Base-by-base conservation (phyloP, 768 basidiomycete genomes). In the Trametes villosa region DNA sequence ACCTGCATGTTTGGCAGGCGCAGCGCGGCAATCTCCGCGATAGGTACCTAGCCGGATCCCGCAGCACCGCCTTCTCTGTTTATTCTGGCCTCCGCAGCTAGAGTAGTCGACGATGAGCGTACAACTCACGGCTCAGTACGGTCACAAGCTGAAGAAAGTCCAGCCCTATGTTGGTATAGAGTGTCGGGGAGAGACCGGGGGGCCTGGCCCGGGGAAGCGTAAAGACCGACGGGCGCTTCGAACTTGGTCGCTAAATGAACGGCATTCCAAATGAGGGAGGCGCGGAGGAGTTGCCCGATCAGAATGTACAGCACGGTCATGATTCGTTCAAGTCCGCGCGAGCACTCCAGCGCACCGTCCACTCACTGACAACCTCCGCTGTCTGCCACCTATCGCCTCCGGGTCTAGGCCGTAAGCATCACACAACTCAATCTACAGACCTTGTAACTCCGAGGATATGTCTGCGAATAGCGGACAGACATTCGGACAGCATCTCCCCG, bases 401-500 rank as follows among this genome's bases (percentile, higher is more conserved):
- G n/a, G n/a, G n/a, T n/a, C n/a, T n/a, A n/a, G n/a, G n/a, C n/a
- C n/a, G n/a, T n/a, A n/a, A n/a, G n/a, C n/a, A n/a, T n/a, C n/a
- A n/a, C n/a, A n/a, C n/a, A n/a, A n/a, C n/a, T n/a, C n/a, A n/a
- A n/a, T n/a, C n/a, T n/a, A n/a, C n/a, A n/a, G n/a, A n/a, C n/a
- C n/a, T n/a, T 4, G 9, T 11, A 7, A n/a, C n/a, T 6, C 15
- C n/a, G 47, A n/a, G 11, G 30, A 36, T 15, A 56, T 60, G 51
- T 51, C 45, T 42, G 40, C 2, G 20, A 18, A 40, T 12, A 42
- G 45, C 40, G 71, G 67, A 6, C 76, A 76, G 59, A 78, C 72
- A 33, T 88, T 82, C 65, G 86, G 86, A 22, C 75, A 79, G 68
- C 68, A 65, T 48, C 76, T 88, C 54, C 86, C 85, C 65, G 86